Evolutionary conservation across 805 yeast species (phyloP), one percentile per base, ranked within the genome.

Genomic region (Wickerhamiella kurtzmanii): DNA sequence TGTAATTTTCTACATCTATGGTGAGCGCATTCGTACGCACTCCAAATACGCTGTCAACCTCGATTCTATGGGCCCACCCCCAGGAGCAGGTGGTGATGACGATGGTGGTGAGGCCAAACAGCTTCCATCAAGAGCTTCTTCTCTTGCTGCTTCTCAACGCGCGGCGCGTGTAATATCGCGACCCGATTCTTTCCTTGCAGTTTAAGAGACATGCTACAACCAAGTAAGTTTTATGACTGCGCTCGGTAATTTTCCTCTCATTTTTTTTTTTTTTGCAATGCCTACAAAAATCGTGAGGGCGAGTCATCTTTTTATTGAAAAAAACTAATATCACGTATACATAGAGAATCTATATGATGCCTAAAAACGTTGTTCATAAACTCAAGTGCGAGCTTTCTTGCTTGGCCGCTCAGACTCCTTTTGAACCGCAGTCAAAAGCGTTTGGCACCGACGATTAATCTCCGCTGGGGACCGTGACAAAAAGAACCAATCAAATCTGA

Each of bases 401-500:
- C 32, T 25, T 6, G 32, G 32, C 22, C 52, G 50, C 46, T 53
- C 59, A 20, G 47, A 66, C 60, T 92, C 98, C 55, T 78, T 79
- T 46, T 80, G 74, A 39, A 92, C 71, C 53, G 87, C 77, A 2
- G 80, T 76, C 45, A 92, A 67, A 54, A 92, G 68, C 2, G 95
- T 82, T 46, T 76, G 74, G 54, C 94, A 81, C 55, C 98, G 72
- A 64, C 97, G 74, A 4, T 81, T 73, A 36, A 92, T 66, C 63
- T 92, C 98, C 2, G 75, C 68, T 0, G 85, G 72, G 3, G 82
- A 77, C 56, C 96, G 73, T 46, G 87, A 79, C 54, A 83, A 82
- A 58, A 92, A 74, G 65, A 83, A 87, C 70, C 83, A 87, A 63
- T 92, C 95, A 59, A 85, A 81, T 54, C 86, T 76, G 66, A 89